phyloP scores from a whole-genome alignment of 2,329 filamentous ascomycete species.

The Ophiostoma ips region DNA sequence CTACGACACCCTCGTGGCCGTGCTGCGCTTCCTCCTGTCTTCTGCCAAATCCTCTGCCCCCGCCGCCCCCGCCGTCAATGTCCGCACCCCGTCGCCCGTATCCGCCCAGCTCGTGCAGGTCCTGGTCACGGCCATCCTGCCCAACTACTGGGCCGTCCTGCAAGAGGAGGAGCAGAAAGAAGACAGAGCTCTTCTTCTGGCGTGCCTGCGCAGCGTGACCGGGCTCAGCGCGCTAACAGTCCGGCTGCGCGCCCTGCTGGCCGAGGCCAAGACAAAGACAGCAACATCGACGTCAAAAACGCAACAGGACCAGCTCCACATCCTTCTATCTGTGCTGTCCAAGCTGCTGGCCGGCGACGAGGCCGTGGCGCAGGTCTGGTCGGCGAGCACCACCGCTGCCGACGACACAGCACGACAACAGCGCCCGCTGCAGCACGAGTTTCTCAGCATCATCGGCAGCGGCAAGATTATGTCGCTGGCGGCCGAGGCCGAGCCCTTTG shows the following conservation, averaged over 20 bases:
- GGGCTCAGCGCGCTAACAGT: conserved; percentile 66
- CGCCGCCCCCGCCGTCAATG: too few relatives aligned
- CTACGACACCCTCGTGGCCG: conserved; percentile 37
- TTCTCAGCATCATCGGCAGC: conserved; percentile 32
- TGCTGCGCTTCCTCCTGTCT: conserved; percentile 36
- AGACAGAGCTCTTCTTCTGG: conserved; percentile 39
- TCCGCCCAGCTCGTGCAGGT: conserved; percentile 62
- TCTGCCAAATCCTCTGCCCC: conserved; percentile 16
- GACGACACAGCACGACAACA: conserved; percentile 11
- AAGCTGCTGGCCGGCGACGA: conserved; percentile 26
- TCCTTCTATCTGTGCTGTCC: conserved; percentile 31
- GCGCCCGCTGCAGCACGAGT: conserved; percentile 27
- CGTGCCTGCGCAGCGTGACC: conserved; percentile 56
- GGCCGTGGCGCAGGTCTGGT: conserved; percentile 27
- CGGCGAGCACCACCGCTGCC: conserved; percentile 13
- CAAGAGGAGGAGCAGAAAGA: conserved; percentile 26
- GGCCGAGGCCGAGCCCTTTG: conserved; percentile 40
- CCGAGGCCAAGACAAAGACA: conserved; percentile 31
- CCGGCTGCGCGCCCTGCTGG: conserved; percentile 50
- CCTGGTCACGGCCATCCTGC: conserved; percentile 59
- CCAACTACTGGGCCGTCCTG: conserved; percentile 67
- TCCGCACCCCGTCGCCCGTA: conserved; percentile 49
- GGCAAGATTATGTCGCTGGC: conserved; percentile 36
- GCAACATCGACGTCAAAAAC: conserved; percentile 11
- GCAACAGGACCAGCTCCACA: conserved; percentile 26